Evolutionary conservation across 768 basidiomycete species (phyloP).

Genomic region (Leccinum subtestaceum): DNA sequence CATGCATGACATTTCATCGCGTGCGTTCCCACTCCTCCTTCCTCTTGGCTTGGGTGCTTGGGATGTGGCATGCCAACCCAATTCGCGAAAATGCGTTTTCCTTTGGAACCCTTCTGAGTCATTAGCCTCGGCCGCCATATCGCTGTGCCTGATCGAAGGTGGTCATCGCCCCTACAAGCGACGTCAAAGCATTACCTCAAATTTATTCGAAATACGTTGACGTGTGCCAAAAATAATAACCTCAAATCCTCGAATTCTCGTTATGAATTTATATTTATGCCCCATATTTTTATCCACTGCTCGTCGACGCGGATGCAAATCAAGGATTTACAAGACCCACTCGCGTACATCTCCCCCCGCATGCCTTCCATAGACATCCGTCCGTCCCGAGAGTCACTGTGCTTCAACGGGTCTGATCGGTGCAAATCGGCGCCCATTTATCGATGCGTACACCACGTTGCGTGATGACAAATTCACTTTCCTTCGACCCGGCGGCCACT

Average conservation of each 20-base stretch:
- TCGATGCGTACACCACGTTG: conserved; percentile 15
- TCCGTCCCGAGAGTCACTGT: background rate
- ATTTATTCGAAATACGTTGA: conserved; percentile 17
- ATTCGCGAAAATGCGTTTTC: background rate
- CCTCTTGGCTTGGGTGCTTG: background rate
- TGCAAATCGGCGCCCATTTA: conserved; percentile 6
- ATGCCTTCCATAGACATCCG: background rate
- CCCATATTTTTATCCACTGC: conserved; percentile 24
- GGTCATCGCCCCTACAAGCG: conserved; percentile 17
- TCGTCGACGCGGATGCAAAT: background rate
- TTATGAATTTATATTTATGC: conserved; percentile 20
- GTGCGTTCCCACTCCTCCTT: background rate
- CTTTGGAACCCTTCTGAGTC: conserved; percentile 3
- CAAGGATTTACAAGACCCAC: background rate
- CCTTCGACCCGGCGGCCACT: conserved; percentile 24
- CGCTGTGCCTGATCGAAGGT: conserved; percentile 29
- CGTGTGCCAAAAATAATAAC: conserved; percentile 33
- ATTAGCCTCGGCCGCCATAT: conserved; percentile 1
- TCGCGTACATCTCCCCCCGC: background rate
- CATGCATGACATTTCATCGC: background rate
- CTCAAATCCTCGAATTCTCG: conserved; percentile 10
- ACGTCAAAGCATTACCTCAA: conserved; percentile 27
- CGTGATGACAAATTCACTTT: conserved; percentile 19
- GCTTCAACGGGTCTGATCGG: background rate
- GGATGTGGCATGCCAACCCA: background rate